phyloP scores from a whole-genome alignment of 805 yeast genomes.

The Nakazawaea populi region DNA sequence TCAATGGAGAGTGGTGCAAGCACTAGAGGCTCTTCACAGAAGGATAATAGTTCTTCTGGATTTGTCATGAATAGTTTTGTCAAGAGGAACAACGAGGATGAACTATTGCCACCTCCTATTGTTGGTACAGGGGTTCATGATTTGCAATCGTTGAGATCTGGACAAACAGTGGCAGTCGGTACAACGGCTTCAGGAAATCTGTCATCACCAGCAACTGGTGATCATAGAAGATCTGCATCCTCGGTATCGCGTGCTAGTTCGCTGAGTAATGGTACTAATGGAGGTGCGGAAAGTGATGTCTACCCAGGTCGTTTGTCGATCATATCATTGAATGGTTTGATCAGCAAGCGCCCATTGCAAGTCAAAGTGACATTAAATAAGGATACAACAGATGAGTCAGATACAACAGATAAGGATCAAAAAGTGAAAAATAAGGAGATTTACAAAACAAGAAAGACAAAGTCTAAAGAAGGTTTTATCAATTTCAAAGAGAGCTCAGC shows the following conservation, averaged over 20 bases:
- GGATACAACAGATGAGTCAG: slow-evolving; percentile 21
- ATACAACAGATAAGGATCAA: neutral
- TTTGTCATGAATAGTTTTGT: slow-evolving; percentile 40
- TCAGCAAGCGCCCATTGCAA: slow-evolving; percentile 27
- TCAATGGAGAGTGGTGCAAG: slow-evolving; percentile 2
- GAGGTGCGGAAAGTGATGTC: slow-evolving; percentile 23
- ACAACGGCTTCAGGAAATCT: slow-evolving; percentile 13
- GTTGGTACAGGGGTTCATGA: slow-evolving; percentile 18
- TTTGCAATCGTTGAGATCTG: slow-evolving; percentile 32
- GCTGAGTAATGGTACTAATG: neutral
- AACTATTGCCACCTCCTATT: slow-evolving; percentile 13
- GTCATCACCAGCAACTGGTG: neutral
- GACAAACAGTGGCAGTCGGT: slow-evolving; percentile 10
- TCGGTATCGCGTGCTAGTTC: slow-evolving; percentile 4
- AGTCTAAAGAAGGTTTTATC: slow-evolving; percentile 39
- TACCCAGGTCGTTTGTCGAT: slow-evolving; percentile 52
- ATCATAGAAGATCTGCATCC: slow-evolving; percentile 7
- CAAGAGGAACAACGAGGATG: slow-evolving; percentile 14
- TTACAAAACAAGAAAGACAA: slow-evolving; percentile 56
- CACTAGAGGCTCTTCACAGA: slow-evolving; percentile 24
- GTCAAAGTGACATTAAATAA: slow-evolving; percentile 49
- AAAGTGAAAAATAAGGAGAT: slow-evolving; percentile 43
- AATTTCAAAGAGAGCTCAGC: slow-evolving; percentile 60
- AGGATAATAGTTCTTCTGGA: slow-evolving; percentile 36
- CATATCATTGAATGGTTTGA: slow-evolving; percentile 25